A percentile compares a stretch with the other conserved stretches of the same genome.
These are phyloP conservation scores for Capronia epimyces DNA, from an alignment of 2,329 filamentous ascomycete genomes.

Conservation along the genomic window DNA sequence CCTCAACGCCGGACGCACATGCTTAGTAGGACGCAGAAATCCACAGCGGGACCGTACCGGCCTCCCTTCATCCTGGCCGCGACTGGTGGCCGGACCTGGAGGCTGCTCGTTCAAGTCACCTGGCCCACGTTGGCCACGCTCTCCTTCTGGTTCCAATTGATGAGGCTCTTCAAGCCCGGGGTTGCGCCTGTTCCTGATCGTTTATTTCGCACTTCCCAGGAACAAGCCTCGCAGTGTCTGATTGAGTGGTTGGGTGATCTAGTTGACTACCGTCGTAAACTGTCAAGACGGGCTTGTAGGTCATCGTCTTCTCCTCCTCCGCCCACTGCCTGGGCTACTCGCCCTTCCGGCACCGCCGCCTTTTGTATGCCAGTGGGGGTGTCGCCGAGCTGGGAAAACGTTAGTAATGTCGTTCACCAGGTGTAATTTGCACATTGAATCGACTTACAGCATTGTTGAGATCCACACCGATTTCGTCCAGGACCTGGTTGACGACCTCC, in stretches of 20 bases:
- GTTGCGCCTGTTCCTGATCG: no score
- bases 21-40: constrained; percentile 3
- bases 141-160: no score
- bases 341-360: constrained; percentile 64
- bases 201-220: no score
- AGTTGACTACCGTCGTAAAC: constrained; percentile 55
- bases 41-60: no score
- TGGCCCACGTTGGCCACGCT: no score
- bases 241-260: background rate
- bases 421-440: background rate
- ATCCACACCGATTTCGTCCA: constrained; percentile 96
- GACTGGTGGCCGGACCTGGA: no score
- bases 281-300: constrained; percentile 87
- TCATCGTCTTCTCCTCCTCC: constrained; percentile 70
- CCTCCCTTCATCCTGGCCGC: no score
- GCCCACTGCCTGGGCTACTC: constrained; percentile 81
- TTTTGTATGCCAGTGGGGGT: constrained; percentile 80
- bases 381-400: constrained; percentile 67
- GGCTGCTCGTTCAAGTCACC: no score
- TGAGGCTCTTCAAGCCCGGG: no score
- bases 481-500: constrained; percentile 90
- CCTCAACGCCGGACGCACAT: constrained; percentile 13
- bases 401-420: constrained; percentile 18
- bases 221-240: no score
- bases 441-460: constrained; percentile 75